Evolutionary conservation across 2,329 filamentous ascomycete species (phyloP).

Genomic region (Cordyceps tenuipes): DNA sequence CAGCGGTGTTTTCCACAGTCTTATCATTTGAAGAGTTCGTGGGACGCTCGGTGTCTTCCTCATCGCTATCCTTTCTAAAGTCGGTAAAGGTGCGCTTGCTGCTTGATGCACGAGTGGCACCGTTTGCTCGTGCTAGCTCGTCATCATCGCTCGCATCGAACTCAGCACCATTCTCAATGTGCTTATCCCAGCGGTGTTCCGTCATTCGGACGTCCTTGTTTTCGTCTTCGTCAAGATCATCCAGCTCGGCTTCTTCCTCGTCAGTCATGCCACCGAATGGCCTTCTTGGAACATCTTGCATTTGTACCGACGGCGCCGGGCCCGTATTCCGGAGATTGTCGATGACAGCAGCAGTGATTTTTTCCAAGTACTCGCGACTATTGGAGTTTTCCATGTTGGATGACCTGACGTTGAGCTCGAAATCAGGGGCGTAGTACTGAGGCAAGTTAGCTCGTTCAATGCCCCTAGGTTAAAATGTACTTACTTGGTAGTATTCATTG

Average conservation of each 20-base stretch:
- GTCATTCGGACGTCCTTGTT: conserved; percentile 79
- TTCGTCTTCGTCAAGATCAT: conserved; percentile 72
- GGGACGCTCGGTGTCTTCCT: conserved; percentile 31
- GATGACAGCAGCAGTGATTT: conserved; percentile 71
- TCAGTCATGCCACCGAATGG: conserved; percentile 55
- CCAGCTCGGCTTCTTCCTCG: conserved; percentile 57
- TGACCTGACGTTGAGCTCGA: conserved; percentile 80
- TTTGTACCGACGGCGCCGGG: conserved; percentile 81
- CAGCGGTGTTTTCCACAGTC: conserved; percentile 21
- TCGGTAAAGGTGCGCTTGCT: conserved; percentile 45
- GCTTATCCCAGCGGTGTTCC: conserved; percentile 74
- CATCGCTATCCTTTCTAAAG: conserved; percentile 36
- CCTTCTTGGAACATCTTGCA: conserved; percentile 65
- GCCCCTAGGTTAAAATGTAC: conserved; percentile 35
- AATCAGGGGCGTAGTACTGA: conserved; percentile 86
- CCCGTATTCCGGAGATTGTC: conserved; percentile 83
- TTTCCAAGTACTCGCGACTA: conserved; percentile 70
- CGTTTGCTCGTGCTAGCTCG: conserved; percentile 65
- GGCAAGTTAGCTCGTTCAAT: conserved; percentile 16
- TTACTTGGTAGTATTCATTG: conserved; percentile 85
- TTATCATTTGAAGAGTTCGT: conserved; percentile 26
- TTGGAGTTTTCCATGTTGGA: conserved; percentile 91
- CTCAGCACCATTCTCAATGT: conserved; percentile 67
- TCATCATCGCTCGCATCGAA: conserved; percentile 87
- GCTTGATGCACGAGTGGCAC: conserved; percentile 48